Base-by-base conservation (phyloP, 371 early-diverging fungal species). In the Mortierella sp. region DNA sequence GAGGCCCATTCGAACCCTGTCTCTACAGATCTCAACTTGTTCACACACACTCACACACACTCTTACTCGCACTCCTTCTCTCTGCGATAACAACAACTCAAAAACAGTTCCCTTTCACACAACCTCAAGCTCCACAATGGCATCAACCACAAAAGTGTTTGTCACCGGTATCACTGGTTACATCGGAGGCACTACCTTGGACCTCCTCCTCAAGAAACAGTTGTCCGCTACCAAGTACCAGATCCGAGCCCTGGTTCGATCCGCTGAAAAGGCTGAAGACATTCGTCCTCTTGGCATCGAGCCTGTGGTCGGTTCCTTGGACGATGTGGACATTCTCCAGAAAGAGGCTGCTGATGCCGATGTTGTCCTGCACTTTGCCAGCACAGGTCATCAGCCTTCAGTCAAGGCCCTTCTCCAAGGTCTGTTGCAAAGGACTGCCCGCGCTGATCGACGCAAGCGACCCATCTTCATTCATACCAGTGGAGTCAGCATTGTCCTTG, bases 381-480 rank as follows among this genome's bases (percentile, higher is more conserved):
- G 72, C 45, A 67, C 75, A 1, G 83, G 81, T 57, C 83, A 83
- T 57, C 64, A 81, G 1, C 30, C 69, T 5, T 67, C 77, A 18
- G 50, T 64, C 44, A 57, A 81, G 51, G 83, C 83, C 18, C 60
- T 83, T 51, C 47, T 81, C 25, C 70, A 63, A 26, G 83, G 83
- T 28, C 74, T 83, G 5, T 9, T 30, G 6, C 70, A 66, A 14
- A 65, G 64, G 15, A 70, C 64, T 7, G 69, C 66, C 1, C 47
- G 51, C 6, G 64, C 61, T 0, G 65, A 52, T n/a, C 65, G 68
- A 2, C 68, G 77, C 4, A 37, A 57, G 12, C 62, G 79, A 1
- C 79, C 79, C 3, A 73, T 76, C 5, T 43, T 72, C n/a, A 81
- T 80, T 44, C 81, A 83, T 18, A 83, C 83, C 19, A 70, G 71